Percentiles rank a stretch among this genome's conserved stretches.
These are phyloP conservation scores for Neurospora sp. DNA, from an alignment of 2,329 filamentous ascomycete species.

Conservation along the genomic window DNA sequence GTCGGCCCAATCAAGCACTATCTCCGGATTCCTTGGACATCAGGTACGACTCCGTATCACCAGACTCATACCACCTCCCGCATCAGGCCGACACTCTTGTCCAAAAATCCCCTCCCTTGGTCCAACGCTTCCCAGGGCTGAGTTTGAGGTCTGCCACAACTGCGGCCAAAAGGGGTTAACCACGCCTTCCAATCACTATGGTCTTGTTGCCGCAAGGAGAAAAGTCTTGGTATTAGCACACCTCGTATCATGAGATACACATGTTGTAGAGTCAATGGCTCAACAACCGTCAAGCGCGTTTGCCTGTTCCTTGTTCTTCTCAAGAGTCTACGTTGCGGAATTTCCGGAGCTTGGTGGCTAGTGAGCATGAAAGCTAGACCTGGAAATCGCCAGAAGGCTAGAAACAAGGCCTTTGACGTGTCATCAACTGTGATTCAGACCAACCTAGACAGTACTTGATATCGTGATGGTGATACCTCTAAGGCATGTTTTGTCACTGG, in stretches of 20 bases:
- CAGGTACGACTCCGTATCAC: not conserved
- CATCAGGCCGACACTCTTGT: not conserved
- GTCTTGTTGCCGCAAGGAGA: not conserved
- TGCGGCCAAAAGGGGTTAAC: not conserved
- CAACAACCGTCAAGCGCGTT: not conserved
- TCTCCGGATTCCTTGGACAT: not conserved
- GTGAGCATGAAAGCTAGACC: not conserved
- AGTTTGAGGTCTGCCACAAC: not conserved
- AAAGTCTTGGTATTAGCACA: not conserved
- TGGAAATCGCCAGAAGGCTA: not conserved
- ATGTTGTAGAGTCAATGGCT: not conserved
- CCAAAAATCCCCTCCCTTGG: not conserved
- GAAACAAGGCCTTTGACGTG: not conserved
- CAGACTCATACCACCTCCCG: not conserved
- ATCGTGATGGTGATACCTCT: not conserved
- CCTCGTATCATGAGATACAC: not conserved
- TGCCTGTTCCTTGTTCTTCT: not conserved
- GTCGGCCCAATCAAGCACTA: conserved; percentile 6
- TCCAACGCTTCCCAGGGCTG: not conserved
- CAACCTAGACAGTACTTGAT: not conserved
- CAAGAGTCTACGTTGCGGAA: not conserved
- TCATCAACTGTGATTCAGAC: not conserved
- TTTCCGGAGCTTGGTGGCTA: not conserved
- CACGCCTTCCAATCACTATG: not conserved
- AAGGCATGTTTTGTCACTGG: not conserved